phyloP scores from a whole-genome alignment of 257 asterid species.

The Datura wrightii region DNA sequence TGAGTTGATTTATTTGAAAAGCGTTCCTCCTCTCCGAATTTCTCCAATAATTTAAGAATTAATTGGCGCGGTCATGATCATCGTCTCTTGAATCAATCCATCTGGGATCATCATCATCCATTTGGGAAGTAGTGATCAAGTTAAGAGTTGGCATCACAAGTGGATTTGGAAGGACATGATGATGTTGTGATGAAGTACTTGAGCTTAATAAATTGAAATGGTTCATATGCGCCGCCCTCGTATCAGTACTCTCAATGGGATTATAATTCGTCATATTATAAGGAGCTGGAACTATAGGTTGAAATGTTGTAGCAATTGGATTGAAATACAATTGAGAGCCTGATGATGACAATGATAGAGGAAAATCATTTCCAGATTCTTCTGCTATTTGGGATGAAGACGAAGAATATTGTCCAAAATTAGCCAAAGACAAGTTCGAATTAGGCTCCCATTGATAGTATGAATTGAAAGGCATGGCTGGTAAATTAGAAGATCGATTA shows the following conservation, averaged over 20 bases:
- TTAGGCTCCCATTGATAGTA: constrained; percentile 56
- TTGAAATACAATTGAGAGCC: constrained; percentile 47
- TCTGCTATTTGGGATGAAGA: constrained; percentile 40
- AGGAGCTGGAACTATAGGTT: constrained; percentile 40
- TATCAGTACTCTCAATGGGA: constrained; percentile 41
- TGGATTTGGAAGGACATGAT: constrained; percentile 40
- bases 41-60: constrained; percentile 34
- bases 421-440: constrained; percentile 56
- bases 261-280: constrained; percentile 34
- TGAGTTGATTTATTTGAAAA: not conserved
- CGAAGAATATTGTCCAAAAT: constrained; percentile 50
- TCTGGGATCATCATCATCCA: constrained; percentile 9
- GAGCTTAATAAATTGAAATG: constrained; percentile 46
- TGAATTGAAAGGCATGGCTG: constrained; percentile 44
- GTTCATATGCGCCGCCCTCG: constrained; percentile 42
- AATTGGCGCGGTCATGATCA: not conserved
- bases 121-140: constrained; percentile 46
- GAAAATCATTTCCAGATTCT: constrained; percentile 32
- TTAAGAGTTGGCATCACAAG: constrained; percentile 55
- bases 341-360: constrained; percentile 34
- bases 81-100: constrained; percentile 18
- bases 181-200: constrained; percentile 39
- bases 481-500: constrained; percentile 44
- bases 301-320: constrained; percentile 40
- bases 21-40: not conserved